Base-by-base conservation (phyloP, 768 basidiomycete species). In the Leccinum sublutescens region DNA sequence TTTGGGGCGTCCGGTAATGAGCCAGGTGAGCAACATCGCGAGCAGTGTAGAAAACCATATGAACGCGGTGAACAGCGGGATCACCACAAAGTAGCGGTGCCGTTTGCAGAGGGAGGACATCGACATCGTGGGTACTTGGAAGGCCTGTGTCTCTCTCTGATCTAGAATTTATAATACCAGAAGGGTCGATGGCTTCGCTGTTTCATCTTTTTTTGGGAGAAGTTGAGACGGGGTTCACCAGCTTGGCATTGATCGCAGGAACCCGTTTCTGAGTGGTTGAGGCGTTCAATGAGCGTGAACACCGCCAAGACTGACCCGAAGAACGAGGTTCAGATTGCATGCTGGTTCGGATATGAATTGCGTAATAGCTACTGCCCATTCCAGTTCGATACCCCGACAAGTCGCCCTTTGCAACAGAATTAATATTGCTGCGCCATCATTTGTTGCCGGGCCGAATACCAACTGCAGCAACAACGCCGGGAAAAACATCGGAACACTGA, bases 41-140 rank as follows among this genome's bases (percentile, higher is more conserved):
- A 85, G 79, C 9, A 92, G 76, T 12, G 82, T 88, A 79, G 84
- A 76, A 62, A 85, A 88, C 89, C 89, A 92, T 45, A 88, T 79
- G 59, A 83, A 76, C 0, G 85, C 78, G 5, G 81, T 74, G 56
- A 85, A 75, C 21, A 84, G 52, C 4, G 89, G 89, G 52, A 91
- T 78, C 81, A 83, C 81, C 55, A 85, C 82, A 74, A 85, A 87
- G 60, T 75, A 73, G 81, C 86, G 87, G 63, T 85, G 84, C 0
- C 23, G 58, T 11, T n/a, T 23, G 27, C 40, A 60, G 19, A 62
- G 56, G 31, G 50, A 51, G 29, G 29, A 29, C 29, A 29, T 29
- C 29, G 33, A 55, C 71, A 73, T 73, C 40, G 4, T 43, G 5
- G 23, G 45, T 25, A 48, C 9, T n/a, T n/a, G 51, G 9, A 33